phyloP scores from a whole-genome alignment of 2,329 filamentous ascomycete genomes.

The Fusarium brachygibbosum region DNA sequence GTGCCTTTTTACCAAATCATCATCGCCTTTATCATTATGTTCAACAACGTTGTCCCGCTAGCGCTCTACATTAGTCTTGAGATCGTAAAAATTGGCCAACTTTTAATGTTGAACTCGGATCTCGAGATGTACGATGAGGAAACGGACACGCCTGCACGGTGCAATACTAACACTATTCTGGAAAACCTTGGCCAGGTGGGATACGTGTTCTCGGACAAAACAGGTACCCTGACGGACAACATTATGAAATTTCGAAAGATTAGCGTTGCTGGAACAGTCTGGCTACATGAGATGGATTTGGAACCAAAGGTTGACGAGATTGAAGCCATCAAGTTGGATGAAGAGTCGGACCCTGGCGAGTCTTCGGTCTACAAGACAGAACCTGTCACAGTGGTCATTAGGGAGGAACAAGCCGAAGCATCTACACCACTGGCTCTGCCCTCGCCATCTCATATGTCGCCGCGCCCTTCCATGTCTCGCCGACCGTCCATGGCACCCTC shows the following conservation, averaged over 20 bases:
- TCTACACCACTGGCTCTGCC: conserved; percentile 35
- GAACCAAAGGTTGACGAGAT: conserved; percentile 53
- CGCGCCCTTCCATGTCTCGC: conserved; percentile 40
- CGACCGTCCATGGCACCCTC: conserved; percentile 49
- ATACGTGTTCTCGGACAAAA: conserved; percentile 95
- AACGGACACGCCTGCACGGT: conserved; percentile 86
- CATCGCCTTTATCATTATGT: conserved; percentile 93
- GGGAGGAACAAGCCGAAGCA: conserved; percentile 46
- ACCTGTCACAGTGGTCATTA: conserved; percentile 50
- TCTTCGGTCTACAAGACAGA: conserved; percentile 50
- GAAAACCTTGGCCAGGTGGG: conserved; percentile 92
- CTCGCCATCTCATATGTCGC: conserved; percentile 50
- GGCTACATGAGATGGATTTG: conserved; percentile 85
- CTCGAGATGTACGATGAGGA: conserved; percentile 91
- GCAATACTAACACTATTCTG: conserved; percentile 94
- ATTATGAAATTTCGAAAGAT: conserved; percentile 95
- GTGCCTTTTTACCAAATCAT: conserved; percentile 87
- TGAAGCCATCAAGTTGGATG: conserved; percentile 35
- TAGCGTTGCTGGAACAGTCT: conserved; percentile 88
- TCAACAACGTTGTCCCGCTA: conserved; percentile 94
- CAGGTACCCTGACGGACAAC: conserved; percentile 93
- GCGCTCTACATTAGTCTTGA: conserved; percentile 93
- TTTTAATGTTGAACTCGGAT: conserved; percentile 84
- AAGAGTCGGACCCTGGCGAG: conserved; percentile 44
- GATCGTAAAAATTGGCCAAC: conserved; percentile 82